phyloP scores from a whole-genome alignment of 2,329 filamentous ascomycete genomes.

The Cladophialophora chaetospira region DNA sequence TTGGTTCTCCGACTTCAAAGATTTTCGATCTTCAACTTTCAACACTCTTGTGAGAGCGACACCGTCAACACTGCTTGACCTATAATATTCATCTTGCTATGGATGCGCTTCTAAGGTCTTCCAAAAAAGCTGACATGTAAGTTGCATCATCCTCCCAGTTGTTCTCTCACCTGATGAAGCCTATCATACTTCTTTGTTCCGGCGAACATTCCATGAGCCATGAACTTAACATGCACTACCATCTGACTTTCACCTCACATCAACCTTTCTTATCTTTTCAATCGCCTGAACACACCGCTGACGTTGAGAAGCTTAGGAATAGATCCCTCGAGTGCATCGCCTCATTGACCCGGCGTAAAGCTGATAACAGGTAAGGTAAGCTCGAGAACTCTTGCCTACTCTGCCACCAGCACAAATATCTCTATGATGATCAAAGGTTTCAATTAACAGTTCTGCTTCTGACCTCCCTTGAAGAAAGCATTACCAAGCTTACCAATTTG shows the following conservation, averaged over 20 bases:
- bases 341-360: too few species aligned
- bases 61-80: too few species aligned
- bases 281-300: too few species aligned
- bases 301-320: too few species aligned
- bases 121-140: too few species aligned
- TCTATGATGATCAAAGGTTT: constrained; percentile 51
- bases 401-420: constrained; percentile 7
- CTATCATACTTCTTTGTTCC: constrained; percentile 54
- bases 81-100: too few species aligned
- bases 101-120: too few species aligned
- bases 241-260: constrained; percentile 48
- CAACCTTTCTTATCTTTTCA: too few species aligned
- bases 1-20: too few species aligned
- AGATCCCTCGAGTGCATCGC: too few species aligned
- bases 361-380: constrained; percentile 1
- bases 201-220: constrained; percentile 58
- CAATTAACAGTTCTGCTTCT: constrained; percentile 65
- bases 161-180: constrained; percentile 35
- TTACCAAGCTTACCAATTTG: constrained; percentile 58
- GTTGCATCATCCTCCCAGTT: not conserved
- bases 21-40: too few species aligned
- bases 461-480: constrained; percentile 60
- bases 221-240: constrained; percentile 63
- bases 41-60: too few species aligned
- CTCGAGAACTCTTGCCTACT: not conserved